Base-by-base conservation (phyloP, 2,329 filamentous ascomycete species). In the Tolypocladium guangdongense region DNA sequence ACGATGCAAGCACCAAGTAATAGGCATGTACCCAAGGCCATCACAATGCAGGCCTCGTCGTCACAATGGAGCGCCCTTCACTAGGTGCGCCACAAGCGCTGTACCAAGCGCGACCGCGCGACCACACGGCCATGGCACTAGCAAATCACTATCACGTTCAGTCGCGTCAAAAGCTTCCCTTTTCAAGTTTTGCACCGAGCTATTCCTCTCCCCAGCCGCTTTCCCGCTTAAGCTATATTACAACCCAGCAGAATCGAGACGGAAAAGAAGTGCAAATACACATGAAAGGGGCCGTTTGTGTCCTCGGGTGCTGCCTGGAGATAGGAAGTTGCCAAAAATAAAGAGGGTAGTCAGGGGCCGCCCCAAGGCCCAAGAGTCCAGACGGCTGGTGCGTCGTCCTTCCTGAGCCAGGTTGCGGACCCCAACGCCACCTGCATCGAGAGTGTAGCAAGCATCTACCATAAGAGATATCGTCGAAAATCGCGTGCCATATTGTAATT, bases 401-500 rank as follows among this genome's bases (percentile, higher is more conserved):
- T 27, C 43, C 18, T 18, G 43, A 7, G 18, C 18, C 43, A 32
- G 27, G 43, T 32, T 32, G n/a, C 27, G 43, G 43, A 4, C 24
- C 46, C 32, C 39, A 27, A 35, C 30, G 39, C 32, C 50, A 36
- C 41, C 35, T 24, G 12, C 50, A 36, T 49, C 47, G 16, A 46
- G 30, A 53, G 30, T 33, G 47, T 57, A 65, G 66, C 61, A 57
- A 65, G 58, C 63, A 64, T 67, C 60, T 67, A 65, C 65, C 63
- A 60, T 70, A 70, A 66, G 62, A 66, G 60, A 69, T 68, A 63
- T 69, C 63, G 63, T 69, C 63, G 59, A 57, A 65, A 71, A 66
- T 68, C 66, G 66, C 65, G 61, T 69, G 64, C 64, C 68, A 69
- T 66, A 68, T 69, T 65, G 62, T 70, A 66, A 70, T 58, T 62